These are phyloP conservation scores for Aspergillus pseudonomiae DNA, from an alignment of 2,329 filamentous ascomycete species.

Conservation along the genomic window DNA sequence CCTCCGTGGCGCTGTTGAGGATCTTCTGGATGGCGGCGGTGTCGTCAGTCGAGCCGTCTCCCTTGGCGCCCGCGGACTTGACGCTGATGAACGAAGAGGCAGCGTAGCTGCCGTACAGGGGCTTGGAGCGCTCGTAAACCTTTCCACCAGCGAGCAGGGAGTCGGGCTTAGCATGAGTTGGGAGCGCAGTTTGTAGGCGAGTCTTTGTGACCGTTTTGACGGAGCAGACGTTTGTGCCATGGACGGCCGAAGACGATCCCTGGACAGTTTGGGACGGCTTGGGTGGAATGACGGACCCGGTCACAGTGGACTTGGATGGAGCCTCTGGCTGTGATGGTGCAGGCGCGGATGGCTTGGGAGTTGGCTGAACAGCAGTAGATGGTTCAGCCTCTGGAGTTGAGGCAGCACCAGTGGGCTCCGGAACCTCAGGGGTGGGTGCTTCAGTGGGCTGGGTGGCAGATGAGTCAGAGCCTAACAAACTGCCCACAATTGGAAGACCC, in stretches of 20 bases:
- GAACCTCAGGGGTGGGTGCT: not conserved
- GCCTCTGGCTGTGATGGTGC: not conserved
- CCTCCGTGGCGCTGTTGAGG: constrained; percentile 66
- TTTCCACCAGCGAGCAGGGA: constrained; percentile 67
- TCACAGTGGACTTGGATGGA: not conserved
- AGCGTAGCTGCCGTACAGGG: constrained; percentile 75
- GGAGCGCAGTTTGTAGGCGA: constrained; percentile 63
- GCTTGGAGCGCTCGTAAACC: constrained; percentile 83
- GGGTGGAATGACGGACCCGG: not conserved
- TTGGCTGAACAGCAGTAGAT: not conserved
- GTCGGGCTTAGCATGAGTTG: constrained; percentile 64
- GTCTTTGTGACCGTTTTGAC: constrained; percentile 39
- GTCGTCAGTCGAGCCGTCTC: constrained; percentile 86
- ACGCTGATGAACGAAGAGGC: constrained; percentile 78
- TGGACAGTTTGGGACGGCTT: constrained; percentile 4
- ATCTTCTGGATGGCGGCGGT: constrained; percentile 80
- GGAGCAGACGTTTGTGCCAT: constrained; percentile 24
- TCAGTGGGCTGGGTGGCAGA: not conserved
- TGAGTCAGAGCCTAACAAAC: constrained; percentile 11
- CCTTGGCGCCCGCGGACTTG: constrained; percentile 79
- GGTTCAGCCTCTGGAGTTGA: not conserved
- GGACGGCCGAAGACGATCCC: constrained; percentile 1
- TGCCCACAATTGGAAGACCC: not conserved
- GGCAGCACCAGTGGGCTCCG: not conserved
- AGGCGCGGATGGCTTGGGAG: not conserved